Base-by-base conservation (phyloP, 345 rosid species). In the Acer yangbiense region DNA sequence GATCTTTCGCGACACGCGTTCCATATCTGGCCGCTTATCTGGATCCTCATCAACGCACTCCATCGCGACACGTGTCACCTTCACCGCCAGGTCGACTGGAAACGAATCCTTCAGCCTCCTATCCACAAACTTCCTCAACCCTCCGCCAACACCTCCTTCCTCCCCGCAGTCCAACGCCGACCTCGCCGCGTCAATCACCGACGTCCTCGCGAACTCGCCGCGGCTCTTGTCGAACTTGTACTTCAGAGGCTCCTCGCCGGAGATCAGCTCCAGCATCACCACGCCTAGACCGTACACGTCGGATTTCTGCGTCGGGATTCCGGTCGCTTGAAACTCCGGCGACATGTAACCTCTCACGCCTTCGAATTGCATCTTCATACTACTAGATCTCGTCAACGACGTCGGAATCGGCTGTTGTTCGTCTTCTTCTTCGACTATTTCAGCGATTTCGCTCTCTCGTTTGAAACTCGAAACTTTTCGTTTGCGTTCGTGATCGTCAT, bases 301-400 rank as follows among this genome's bases (percentile, higher is more conserved):
- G 0, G 99, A 83, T 69, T 90, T 84, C 89, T 89, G 97, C 32
- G 93, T 88, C 8, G 91, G 89, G 44, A 84, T 50, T 3, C 97
- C 97, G 1, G 81, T 79, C 9, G 77, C 46, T 13, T 72, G 87
- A 78, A 85, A 93, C 41, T 95, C 98, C 73, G 94, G 97, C 76
- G 98, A 89, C 97, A 93, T 95, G 85, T 95, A 95, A 0, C 92
- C 98, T 72, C 91, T 86, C 46, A 80, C 90, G 3, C 97, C 98
- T 82, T 92, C 88, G 82, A 93, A 88, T 73, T 89, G 88, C 78
- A 68, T 61, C 0, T 9, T 69, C 66, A 82, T 78, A 70, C 88
- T 87, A 20, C 76, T 80, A 9, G 86, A 83, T 75, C 90, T 82
- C 66, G 35, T 67, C 21, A 81, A 21, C 44, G 12, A 9, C n/a